phyloP scores from a whole-genome alignment of 2,329 filamentous ascomycete genomes.

The Fusarium sp. region DNA sequence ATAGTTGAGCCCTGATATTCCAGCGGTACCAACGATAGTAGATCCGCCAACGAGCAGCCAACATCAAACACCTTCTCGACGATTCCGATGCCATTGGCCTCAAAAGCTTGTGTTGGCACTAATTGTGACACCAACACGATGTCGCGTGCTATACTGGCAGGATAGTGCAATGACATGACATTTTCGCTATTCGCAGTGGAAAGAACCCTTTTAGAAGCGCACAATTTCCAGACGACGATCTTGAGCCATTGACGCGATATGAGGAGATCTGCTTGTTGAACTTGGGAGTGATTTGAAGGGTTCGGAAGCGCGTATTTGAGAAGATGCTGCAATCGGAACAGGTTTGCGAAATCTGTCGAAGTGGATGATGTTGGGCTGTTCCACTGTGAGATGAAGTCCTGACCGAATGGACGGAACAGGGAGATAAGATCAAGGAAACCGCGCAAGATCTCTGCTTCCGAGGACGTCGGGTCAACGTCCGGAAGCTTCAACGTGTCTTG shows the following conservation, averaged over 20 bases:
- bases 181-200: constrained; percentile 28
- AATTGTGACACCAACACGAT: constrained; percentile 40
- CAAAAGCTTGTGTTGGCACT: constrained; percentile 44
- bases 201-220: constrained; percentile 39
- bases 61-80: constrained; percentile 52
- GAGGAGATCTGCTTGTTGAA: constrained; percentile 44
- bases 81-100: constrained; percentile 50
- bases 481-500: constrained; percentile 43
- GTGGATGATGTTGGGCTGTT: constrained; percentile 33
- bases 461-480: neutral
- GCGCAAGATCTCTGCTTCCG: constrained; percentile 45
- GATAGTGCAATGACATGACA: constrained; percentile 45
- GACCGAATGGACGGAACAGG: constrained; percentile 43
- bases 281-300: constrained; percentile 21
- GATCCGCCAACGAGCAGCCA: constrained; percentile 48
- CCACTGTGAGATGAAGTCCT: constrained; percentile 46
- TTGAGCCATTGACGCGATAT: constrained; percentile 47
- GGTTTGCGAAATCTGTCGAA: neutral
- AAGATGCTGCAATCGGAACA: constrained; percentile 20
- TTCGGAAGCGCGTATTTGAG: constrained; percentile 20
- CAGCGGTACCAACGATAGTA: neutral
- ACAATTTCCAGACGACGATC: constrained; percentile 45
- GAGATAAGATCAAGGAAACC: constrained; percentile 50
- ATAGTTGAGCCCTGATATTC: neutral
- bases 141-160: constrained; percentile 42